Conservation (phyloP, 2,329 filamentous ascomycete genomes). For the Calonectria pteridis region DNA sequence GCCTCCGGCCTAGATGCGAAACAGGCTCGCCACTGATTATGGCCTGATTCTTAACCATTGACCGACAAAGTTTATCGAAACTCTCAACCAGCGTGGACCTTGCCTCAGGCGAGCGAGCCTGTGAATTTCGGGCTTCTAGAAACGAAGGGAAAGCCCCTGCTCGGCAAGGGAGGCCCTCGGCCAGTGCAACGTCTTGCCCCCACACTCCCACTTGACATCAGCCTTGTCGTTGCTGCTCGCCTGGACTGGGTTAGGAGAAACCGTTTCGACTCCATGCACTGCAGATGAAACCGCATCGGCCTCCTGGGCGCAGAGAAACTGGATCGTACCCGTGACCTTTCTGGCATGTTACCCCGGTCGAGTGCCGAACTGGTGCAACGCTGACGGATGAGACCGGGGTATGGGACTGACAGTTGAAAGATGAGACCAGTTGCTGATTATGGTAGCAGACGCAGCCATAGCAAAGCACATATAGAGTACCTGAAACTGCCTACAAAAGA, state of each 20-base stretch:
- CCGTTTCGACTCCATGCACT: constrained; percentile 22
- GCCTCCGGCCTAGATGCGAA: constrained; percentile 12
- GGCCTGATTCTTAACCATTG: neutral
- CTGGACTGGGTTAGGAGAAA: constrained; percentile 11
- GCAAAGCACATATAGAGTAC: constrained; percentile 2
- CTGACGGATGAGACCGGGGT: constrained; percentile 17
- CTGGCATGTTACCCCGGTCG: constrained; percentile 4
- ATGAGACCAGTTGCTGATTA: neutral
- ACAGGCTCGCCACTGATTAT: neutral
- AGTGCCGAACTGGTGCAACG: constrained; percentile 18
- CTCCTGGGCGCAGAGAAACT: constrained; percentile 15
- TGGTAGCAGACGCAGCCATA: neutral
- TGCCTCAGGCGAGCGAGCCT: constrained; percentile 12
- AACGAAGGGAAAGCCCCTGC: constrained; percentile 1
- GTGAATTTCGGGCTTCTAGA: constrained; percentile 22
- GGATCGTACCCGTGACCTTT: constrained; percentile 5
- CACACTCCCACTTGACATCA: constrained; percentile 13
- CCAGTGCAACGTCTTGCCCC: neutral
- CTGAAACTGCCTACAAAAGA: constrained; percentile 17
- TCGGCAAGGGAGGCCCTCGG: constrained; percentile 5
- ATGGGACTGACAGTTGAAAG: neutral
- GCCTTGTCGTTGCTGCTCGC: constrained; percentile 5
- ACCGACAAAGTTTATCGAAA: constrained; percentile 3
- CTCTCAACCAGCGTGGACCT: constrained; percentile 9
- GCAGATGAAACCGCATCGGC: constrained; percentile 25